These are phyloP conservation scores for Russula vinacea DNA, from an alignment of 768 basidiomycete genomes.

Conservation along the genomic window DNA sequence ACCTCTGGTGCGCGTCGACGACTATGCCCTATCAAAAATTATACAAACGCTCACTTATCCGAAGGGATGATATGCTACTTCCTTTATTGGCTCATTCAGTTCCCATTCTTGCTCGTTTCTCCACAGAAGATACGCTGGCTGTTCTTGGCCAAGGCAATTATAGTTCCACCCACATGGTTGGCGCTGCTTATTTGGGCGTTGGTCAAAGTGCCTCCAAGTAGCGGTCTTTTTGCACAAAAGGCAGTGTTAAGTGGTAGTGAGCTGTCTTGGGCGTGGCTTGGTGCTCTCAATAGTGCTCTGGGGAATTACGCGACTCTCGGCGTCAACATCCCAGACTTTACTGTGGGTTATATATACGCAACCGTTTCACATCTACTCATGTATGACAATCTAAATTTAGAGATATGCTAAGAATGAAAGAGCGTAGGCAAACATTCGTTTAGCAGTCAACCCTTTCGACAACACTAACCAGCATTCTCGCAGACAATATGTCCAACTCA, in stretches of 20 bases:
- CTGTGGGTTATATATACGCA: conserved; percentile 37
- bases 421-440: conserved; percentile 44
- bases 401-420: conserved; percentile 70
- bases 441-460: not conserved
- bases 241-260: conserved; percentile 50
- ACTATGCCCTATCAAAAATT: not conserved
- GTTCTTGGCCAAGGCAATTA: conserved; percentile 60
- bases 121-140: conserved; percentile 75
- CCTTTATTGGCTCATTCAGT: conserved; percentile 72
- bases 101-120: conserved; percentile 72
- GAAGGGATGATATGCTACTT: conserved; percentile 72
- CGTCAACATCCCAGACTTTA: conserved; percentile 86
- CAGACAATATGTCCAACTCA: conserved; percentile 70
- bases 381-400: conserved; percentile 34
- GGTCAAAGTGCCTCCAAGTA: conserved; percentile 58
- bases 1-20: conserved; percentile 46
- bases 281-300: conserved; percentile 70
- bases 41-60: conserved; percentile 5
- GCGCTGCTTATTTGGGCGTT: conserved; percentile 42
- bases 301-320: conserved; percentile 70
- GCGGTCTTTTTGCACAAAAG: conserved; percentile 55
- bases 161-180: conserved; percentile 46
- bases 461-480: not conserved
- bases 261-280: conserved; percentile 77
- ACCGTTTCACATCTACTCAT: not conserved